Base-by-base conservation (phyloP, 75 land plant genomes). In the Adiantum capillusveneris region DNA sequence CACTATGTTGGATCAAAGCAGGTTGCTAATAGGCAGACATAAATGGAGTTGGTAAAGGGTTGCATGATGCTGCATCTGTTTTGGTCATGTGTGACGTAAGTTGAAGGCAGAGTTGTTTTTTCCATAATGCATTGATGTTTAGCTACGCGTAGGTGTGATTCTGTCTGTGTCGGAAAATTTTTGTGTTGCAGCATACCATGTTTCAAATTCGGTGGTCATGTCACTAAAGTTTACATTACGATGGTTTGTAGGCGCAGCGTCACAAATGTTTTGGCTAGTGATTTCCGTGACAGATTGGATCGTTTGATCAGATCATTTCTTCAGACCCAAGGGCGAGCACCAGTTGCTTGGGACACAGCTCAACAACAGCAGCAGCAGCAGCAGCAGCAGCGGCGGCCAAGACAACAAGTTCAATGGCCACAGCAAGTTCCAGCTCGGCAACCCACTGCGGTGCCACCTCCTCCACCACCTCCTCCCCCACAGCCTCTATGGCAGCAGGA, bases 211-310 rank as follows among this genome's bases (percentile, higher is more conserved):
- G n/a, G n/a, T n/a, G n/a, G n/a, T n/a, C n/a, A n/a, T n/a, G n/a
- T n/a, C n/a, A n/a, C n/a, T n/a, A n/a, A n/a, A n/a, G n/a, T n/a
- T n/a, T n/a, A n/a, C n/a, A n/a, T n/a, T n/a, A n/a, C n/a, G n/a
- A n/a, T n/a, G n/a, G 37, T 34, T 34, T 34, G 37, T 71, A 93
- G 98, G 84, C 66, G 98, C 58, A 93, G 98, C 68, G 98, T 93
- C 42, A 85, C 95, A 29, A 93, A 78, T 56, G 86, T 93, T 60
- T 81, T 93, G 63, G 82, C 84, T 0, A 93, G 98, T 79, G 98
- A 91, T 19, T 93, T 93, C 51, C 89, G 98, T 45, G 89, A 88
- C 52, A 81, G 89, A 31, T 57, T 93, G 57, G 98, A 93, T 60
- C 89, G 80, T 37, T 73, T 93, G 46, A 88, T 93, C 65, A 83